Base-by-base conservation (phyloP, 805 yeast genomes). In the Zygosaccharomyces kombuchaensis region DNA sequence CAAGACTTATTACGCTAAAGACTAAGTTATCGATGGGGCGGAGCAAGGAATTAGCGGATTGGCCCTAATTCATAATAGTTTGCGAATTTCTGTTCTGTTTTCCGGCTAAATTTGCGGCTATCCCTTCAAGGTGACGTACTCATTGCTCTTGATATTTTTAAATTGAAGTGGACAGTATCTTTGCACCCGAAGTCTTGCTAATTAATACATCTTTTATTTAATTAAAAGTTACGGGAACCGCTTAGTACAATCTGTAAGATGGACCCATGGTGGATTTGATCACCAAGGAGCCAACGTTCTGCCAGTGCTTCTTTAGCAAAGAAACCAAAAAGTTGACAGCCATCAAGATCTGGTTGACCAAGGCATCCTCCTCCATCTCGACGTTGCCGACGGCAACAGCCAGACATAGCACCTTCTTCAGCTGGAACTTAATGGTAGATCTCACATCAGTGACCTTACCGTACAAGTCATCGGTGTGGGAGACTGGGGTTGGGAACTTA, bases 401-500 rank as follows among this genome's bases (percentile, higher is more conserved):
- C 75, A 93, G 78, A 82, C 99, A 93, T 73, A 93, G 81, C 68
- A 93, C 99, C 86, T 93, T 93, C 90, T 93, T 93, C 80, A 93
- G 85, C 82, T 93, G 99, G 95, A 93, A 93, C 87, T 91, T 93
- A 82, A 93, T 89, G 84, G 99, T 93, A 61, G 99, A 90, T 81
- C 85, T 90, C 68, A 93, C 98, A 72, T 93, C 99, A 68, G 78
- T 82, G 68, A 93, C 93, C 87, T 91, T 93, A 63, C 81, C 71
- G 84, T 87, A 87, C 73, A 93, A 83, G 75, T 93, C 99, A 74
- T 93, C 99, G 76, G 87, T 81, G 87, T 93, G 99, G 60, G 99
- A 93, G 67, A 93, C 99, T 78, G 99, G 99, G 75, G 98, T 91
- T 77, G 99, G 99, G 96, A 93, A 93, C 91, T 93, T 93, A 86